Conservation (phyloP, 2,329 filamentous ascomycete genomes). For the Fusarium sp. region DNA sequence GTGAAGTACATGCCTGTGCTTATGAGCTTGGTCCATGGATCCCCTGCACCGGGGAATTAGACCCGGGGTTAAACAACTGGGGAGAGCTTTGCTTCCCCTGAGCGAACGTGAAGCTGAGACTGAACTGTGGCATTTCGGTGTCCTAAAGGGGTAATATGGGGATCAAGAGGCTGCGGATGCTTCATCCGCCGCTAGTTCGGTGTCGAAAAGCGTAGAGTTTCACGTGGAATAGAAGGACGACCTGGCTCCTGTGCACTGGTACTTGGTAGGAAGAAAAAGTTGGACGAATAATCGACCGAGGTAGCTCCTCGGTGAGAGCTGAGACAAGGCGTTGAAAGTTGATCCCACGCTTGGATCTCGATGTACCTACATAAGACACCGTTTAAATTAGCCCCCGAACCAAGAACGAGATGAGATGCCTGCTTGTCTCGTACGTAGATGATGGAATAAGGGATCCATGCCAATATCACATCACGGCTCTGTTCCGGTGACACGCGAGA, state of each 20-base stretch:
- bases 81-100: constrained; percentile 31
- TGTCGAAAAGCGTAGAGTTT: constrained; percentile 42
- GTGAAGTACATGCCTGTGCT: constrained; percentile 2
- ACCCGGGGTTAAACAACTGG: constrained; percentile 15
- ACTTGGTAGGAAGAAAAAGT: constrained; percentile 18
- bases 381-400: constrained; percentile 2
- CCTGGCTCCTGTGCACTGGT: constrained; percentile 1
- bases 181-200: constrained; percentile 32
- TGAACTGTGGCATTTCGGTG: constrained; percentile 34
- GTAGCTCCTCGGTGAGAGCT: constrained; percentile 21
- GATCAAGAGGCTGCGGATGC: constrained; percentile 22
- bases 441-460: constrained; percentile 17
- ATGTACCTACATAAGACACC: background rate
- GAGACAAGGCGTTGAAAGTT: constrained; percentile 4
- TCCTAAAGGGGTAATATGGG: constrained; percentile 30
- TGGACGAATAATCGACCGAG: constrained; percentile 35
- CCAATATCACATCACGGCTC: constrained; percentile 10
- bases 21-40: constrained; percentile 4
- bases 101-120: constrained; percentile 26
- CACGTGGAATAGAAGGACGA: constrained; percentile 31
- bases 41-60: constrained; percentile 30
- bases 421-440: constrained; percentile 2
- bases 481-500: constrained; percentile 30
- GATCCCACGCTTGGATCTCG: constrained; percentile 16
- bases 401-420: constrained; percentile 11